Evolutionary conservation across 306 rosid species (phyloP).

Genomic region (Cucurbita moschata): DNA sequence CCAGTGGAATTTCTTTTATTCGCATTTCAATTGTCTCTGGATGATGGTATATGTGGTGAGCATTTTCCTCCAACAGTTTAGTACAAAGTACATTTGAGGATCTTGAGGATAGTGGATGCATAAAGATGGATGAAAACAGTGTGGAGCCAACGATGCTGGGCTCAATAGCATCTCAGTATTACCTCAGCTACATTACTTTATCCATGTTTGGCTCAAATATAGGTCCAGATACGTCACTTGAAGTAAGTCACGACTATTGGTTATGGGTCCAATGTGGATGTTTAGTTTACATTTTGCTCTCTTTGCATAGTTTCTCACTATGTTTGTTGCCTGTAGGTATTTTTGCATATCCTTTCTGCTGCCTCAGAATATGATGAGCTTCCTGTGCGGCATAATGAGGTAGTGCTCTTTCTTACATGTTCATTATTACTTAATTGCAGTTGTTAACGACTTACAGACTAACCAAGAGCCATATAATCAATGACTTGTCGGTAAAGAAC

Average conservation of each 20-base stretch:
- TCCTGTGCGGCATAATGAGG: constrained; percentile 97
- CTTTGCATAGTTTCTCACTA: constrained; percentile 2
- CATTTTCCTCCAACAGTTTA: constrained; percentile 37
- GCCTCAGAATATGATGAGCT: constrained; percentile 89
- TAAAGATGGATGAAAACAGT: constrained; percentile 54
- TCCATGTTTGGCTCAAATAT: constrained; percentile 95
- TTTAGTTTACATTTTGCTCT: neutral
- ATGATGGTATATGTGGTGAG: neutral
- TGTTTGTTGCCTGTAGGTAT: constrained; percentile 34
- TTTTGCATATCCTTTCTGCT: constrained; percentile 77
- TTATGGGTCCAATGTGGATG: neutral
- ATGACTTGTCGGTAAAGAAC: neutral
- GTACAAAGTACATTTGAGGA: constrained; percentile 83
- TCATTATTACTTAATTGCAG: neutral
- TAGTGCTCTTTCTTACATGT: constrained; percentile 15
- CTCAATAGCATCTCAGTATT: constrained; percentile 87
- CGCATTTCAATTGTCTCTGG: neutral
- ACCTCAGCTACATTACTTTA: constrained; percentile 82
- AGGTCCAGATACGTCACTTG: constrained; percentile 79
- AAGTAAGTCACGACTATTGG: constrained; percentile 29
- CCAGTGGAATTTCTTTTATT: neutral
- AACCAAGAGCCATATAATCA: neutral
- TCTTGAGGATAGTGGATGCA: constrained; percentile 96
- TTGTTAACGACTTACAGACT: neutral
- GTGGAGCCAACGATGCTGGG: constrained; percentile 80